Evolutionary conservation across 2,329 filamentous ascomycete species (phyloP).

Genomic region (Thielaviopsis musarum): DNA sequence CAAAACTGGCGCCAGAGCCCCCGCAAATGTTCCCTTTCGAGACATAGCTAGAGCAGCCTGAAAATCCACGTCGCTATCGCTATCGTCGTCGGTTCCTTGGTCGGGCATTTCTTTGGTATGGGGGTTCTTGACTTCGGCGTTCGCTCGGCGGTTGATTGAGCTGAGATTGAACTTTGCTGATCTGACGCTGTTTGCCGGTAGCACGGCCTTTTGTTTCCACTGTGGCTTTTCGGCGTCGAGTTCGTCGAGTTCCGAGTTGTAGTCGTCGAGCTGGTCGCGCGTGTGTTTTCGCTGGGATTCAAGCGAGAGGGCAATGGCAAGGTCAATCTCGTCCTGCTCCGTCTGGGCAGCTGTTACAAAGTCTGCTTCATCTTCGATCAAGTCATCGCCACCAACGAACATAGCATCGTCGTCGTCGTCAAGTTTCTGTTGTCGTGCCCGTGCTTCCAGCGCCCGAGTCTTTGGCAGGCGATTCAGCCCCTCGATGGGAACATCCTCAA

Average conservation of each 20-base stretch:
- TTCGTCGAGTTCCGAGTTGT: constrained; percentile 32
- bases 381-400: constrained; percentile 28
- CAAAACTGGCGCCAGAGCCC: background rate
- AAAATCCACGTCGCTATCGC: constrained; percentile 68
- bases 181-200: constrained; percentile 33
- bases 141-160: constrained; percentile 8
- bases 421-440: constrained; percentile 17
- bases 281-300: constrained; percentile 38
- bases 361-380: constrained; percentile 13
- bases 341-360: constrained; percentile 22
- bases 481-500: constrained; percentile 86
- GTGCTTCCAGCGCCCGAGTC: constrained; percentile 3
- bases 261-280: constrained; percentile 15
- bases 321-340: constrained; percentile 45
- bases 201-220: constrained; percentile 39
- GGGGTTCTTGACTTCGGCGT: constrained; percentile 47
- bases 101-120: constrained; percentile 40
- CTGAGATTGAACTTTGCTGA: constrained; percentile 10
- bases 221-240: constrained; percentile 27
- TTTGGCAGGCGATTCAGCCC: constrained; percentile 74
- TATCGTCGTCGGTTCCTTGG: constrained; percentile 29
- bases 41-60: constrained; percentile 47
- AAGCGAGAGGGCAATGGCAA: constrained; percentile 74
- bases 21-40: constrained; percentile 19
- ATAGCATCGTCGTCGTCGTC: constrained; percentile 33